Evolutionary conservation across 768 basidiomycete genomes (phyloP), one percentile per base, ranked within the genome.

Genomic region (Lactarius evosmus): DNA sequence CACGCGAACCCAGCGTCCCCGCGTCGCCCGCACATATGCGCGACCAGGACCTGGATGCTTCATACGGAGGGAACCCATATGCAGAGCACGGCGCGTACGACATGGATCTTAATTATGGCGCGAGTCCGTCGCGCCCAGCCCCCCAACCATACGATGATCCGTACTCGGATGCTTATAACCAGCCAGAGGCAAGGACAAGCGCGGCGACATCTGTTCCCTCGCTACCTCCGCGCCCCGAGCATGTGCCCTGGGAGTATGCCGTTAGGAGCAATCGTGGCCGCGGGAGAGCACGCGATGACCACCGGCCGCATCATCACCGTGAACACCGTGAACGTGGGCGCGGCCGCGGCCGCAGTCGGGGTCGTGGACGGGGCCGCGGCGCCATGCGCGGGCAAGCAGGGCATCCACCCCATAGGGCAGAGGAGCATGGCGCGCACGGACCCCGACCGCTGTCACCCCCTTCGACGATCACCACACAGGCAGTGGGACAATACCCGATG

Each of bases 91-190:
- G 85, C 32, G 83, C 83, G 0, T 91, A 91, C 70, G 89, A 91
- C 71, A 78, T 86, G 62, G 65, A 67, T 32, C 19, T 60, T 44
- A 83, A 87, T 68, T 85, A 82, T 60, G 73, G 76, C 29, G 77
- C 78, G 41, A 80, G 81, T 19, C 80, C 84, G 9, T 82, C 83
- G 16, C 82, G 89, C 57, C 87, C 89, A 27, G 70, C 80, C 17
- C 91, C 90, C 5, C 76, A 83, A 40, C 87, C 90, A 30, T 93
- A 92, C 69, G 88, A 92, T 62, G 90, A 93, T 68, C 90, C 90
- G 11, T 91, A 91, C 59, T 74, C 75, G 3, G 74, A 74, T 56
- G 65, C 65, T 9, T 75, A 74, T 55, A 72, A 71, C 29, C 56
- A 69, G 11, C 61, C 67, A 22, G 68, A 66, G 19, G 12, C 58